A percentile compares a stretch with the other conserved stretches of the same genome.
Evolutionary conservation across 2,329 filamentous ascomycete genomes (phyloP).

Genomic region (Metarhizium anisopliae): DNA sequence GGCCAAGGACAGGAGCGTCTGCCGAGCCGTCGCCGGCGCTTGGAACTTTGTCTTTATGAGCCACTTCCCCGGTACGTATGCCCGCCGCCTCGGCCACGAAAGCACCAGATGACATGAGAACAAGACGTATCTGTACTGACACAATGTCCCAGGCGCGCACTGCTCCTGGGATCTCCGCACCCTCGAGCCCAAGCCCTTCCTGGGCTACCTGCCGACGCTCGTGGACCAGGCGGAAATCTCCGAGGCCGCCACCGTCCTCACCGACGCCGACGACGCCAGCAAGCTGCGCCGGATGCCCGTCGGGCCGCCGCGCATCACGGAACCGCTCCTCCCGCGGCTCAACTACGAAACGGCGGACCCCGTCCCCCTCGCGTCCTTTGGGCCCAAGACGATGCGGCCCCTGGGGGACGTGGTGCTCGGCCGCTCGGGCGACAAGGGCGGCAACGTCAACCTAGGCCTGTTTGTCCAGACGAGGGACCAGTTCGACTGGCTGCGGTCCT

Average conservation of each 20-base stretch:
- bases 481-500: slow-evolving; percentile 33
- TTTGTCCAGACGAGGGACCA: slow-evolving; percentile 34
- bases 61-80: slow-evolving; percentile 24
- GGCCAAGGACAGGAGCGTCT: slow-evolving; percentile 18
- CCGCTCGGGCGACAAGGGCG: slow-evolving; percentile 31
- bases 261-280: background rate
- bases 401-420: slow-evolving; percentile 21
- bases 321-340: slow-evolving; percentile 11
- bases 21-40: slow-evolving; percentile 20
- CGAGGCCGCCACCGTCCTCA: slow-evolving; percentile 15
- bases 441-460: slow-evolving; percentile 34
- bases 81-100: background rate
- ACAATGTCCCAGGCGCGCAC: slow-evolving; percentile 26
- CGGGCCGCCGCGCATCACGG: slow-evolving; percentile 9
- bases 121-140: background rate
- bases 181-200: slow-evolving; percentile 18
- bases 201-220: slow-evolving; percentile 15
- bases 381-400: slow-evolving; percentile 12
- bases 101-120: background rate
- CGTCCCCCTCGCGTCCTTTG: slow-evolving; percentile 8
- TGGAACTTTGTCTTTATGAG: slow-evolving; percentile 27
- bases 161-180: slow-evolving; percentile 32
- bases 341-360: slow-evolving; percentile 14
- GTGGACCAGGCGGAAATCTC: slow-evolving; percentile 22
- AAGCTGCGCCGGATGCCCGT: slow-evolving; percentile 8